A percentile compares a stretch with the other conserved stretches of the same genome.
Conservation (phyloP, 257 asterid species). For the Solanum sitiens region DNA sequence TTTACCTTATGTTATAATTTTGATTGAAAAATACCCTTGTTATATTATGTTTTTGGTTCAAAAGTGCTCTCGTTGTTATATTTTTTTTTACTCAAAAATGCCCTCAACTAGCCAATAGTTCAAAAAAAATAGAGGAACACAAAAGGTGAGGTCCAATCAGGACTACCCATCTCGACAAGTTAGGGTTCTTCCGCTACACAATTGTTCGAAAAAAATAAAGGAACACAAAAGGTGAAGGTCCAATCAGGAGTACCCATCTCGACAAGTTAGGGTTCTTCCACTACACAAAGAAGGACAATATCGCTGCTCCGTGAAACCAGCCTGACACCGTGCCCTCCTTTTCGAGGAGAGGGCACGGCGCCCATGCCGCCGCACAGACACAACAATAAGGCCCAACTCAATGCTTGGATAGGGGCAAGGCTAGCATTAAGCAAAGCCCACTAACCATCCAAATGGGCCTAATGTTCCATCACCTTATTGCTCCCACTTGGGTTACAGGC, state of each 20-base stretch:
- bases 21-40: no score
- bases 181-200: conserved; percentile 7
- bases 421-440: background rate
- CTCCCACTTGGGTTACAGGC: background rate
- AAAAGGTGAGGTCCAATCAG: background rate
- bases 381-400: background rate
- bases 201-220: background rate
- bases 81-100: no score
- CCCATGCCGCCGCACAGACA: background rate
- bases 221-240: background rate
- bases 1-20: background rate
- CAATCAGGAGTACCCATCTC: background rate
- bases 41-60: background rate
- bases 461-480: background rate
- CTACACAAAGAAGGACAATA: background rate
- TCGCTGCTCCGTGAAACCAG: conserved; percentile 13
- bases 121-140: background rate
- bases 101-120: background rate
- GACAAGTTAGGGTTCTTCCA: background rate
- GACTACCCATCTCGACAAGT: background rate
- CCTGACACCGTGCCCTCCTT: conserved; percentile 10
- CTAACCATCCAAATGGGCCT: background rate
- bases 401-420: background rate
- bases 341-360: background rate
- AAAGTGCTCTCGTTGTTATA: background rate